Conservation (phyloP, 495 filamentous ascomycete species). For the Xylaria longipes region DNA sequence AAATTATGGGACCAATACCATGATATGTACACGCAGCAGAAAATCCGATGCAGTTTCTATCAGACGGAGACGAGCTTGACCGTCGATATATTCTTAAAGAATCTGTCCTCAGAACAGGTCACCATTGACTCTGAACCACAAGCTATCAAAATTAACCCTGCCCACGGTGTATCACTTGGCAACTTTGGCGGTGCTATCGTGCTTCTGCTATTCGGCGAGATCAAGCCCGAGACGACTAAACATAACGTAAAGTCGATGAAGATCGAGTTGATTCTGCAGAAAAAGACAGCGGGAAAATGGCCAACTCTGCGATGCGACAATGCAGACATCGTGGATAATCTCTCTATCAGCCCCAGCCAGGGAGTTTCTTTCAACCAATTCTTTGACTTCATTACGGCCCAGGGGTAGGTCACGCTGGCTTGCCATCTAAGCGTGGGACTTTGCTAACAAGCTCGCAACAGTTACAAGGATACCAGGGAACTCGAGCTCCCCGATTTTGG, state of each 20-base stretch:
- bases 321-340: constrained; percentile 33
- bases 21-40: constrained; percentile 22
- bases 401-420: constrained; percentile 33
- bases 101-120: constrained; percentile 43
- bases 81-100: constrained; percentile 48
- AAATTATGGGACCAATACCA: constrained; percentile 32
- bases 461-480: constrained; percentile 27
- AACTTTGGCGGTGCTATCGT: constrained; percentile 53
- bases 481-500: constrained; percentile 28
- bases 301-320: constrained; percentile 64
- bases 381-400: constrained; percentile 19
- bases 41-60: constrained; percentile 44
- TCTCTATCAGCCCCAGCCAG: constrained; percentile 18
- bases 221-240: constrained; percentile 66
- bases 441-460: constrained; percentile 22
- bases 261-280: constrained; percentile 80
- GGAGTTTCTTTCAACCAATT: constrained; percentile 29
- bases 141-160: constrained; percentile 35
- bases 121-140: constrained; percentile 36
- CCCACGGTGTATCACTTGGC: constrained; percentile 23
- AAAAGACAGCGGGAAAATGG: constrained; percentile 79
- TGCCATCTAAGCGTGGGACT: not conserved
- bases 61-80: constrained; percentile 46
- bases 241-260: constrained; percentile 77
- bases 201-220: constrained; percentile 69